Evolutionary conservation across 768 basidiomycete genomes (phyloP), one percentile per base, ranked within the genome.

Genomic region (Tricholomella constricta): DNA sequence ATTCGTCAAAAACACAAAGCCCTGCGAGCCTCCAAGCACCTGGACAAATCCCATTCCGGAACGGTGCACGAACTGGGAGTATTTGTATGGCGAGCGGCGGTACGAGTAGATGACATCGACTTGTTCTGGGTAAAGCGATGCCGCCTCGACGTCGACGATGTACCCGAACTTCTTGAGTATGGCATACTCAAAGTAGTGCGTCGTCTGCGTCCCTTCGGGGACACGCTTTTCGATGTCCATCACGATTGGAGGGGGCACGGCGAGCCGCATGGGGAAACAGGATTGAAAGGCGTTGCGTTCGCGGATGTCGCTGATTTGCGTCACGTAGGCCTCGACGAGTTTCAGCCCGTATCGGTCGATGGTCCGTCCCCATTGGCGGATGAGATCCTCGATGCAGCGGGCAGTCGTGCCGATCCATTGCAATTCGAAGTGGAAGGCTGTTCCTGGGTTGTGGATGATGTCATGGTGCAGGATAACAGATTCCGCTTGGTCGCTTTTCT

Each of bases 371-470:
- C 94, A 94, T 46, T 82, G 78, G 34, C 88, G 83, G 20, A 97
- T 77, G 46, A 88, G 81, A 58, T 96, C 94, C 58, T 98, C 95
- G 46, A 98, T 89, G 57, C 86, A 88, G 19, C 91, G 83, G 20
- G 94, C 93, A 1, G 94, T 94, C 2, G 94, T 89, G 2, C 93
- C 94, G 35, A 98, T 88, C 96, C 97, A 99, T 56, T 96, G 91
- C 25, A 99, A 77, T 69, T 99, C 95, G 62, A 98, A 94, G 69
- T 98, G 96, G 72, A 97, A 97, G 53, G 90, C 91, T 25, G 89
- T 96, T n/a, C 78, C 82, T 0, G 93, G 90, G 63, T 98, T 98
- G 68, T 98, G 96, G 47, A 96, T 89, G 51, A 97, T 83, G 70
- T 98, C 97, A 68, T 95, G 86, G 66, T 98, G 95, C 22, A 98